These are phyloP conservation scores for Allomyces arbusculus DNA, from an alignment of 192 early-diverging fungal species.

Conservation along the genomic window DNA sequence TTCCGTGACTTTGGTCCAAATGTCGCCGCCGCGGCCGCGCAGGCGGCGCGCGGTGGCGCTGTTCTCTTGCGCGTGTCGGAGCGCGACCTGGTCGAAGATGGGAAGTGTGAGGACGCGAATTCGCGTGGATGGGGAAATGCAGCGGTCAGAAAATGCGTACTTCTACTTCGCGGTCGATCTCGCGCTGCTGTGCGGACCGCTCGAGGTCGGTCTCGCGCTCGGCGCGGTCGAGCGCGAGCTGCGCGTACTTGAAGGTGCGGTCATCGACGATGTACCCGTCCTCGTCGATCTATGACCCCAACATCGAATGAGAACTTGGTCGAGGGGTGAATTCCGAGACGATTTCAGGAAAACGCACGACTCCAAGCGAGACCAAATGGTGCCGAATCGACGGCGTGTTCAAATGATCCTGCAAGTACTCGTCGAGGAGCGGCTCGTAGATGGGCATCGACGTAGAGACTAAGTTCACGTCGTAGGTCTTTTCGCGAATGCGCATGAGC, in stretches of 20 bases:
- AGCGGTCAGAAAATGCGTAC: constrained; percentile 7
- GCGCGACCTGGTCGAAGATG: neutral
- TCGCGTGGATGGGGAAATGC: neutral
- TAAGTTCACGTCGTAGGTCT: constrained; percentile 31
- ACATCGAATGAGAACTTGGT: too few relatives aligned
- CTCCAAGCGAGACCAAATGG: neutral
- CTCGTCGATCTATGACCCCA: constrained; percentile 14
- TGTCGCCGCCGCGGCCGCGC: neutral
- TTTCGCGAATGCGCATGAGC: constrained; percentile 8
- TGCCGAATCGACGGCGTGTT: neutral
- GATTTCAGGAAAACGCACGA: neutral
- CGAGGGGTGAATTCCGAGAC: too few relatives aligned
- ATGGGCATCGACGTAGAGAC: constrained; percentile 23
- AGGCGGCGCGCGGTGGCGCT: neutral
- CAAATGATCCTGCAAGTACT: neutral
- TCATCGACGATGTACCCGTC: constrained; percentile 23
- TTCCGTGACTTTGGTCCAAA: too few relatives aligned
- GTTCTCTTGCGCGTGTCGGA: neutral
- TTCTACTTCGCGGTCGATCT: constrained; percentile 29
- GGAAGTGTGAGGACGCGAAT: neutral
- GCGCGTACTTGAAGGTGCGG: constrained; percentile 26
- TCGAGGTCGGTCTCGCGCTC: constrained; percentile 16
- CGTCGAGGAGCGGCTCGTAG: neutral
- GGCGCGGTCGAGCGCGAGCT: constrained; percentile 20
- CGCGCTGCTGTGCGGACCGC: constrained; percentile 16